These are phyloP conservation scores for Ophiostoma ulmi DNA, from an alignment of 2,329 filamentous ascomycete species.

Conservation along the genomic window DNA sequence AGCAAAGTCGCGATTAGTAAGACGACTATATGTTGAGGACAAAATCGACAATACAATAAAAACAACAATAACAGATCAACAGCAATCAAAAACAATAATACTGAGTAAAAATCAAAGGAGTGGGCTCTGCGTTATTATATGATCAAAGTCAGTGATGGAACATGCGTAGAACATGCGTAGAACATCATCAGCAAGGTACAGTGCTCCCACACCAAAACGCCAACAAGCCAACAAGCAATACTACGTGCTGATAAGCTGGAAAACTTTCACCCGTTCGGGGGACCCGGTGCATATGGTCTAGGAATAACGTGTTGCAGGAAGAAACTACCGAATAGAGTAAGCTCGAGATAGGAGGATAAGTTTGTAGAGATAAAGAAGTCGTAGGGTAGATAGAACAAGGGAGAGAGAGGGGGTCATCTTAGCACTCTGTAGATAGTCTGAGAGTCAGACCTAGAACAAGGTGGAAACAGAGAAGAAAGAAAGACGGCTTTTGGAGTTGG, in stretches of 20 bases:
- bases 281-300: not conserved
- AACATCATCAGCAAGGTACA: not conserved
- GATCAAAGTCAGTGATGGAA: not conserved
- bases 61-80: not conserved
- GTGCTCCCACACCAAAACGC: no score
- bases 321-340: conserved; percentile 15
- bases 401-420: not conserved
- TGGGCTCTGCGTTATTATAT: conserved; percentile 3
- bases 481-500: conserved; percentile 2
- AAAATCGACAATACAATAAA: not conserved
- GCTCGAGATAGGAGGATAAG: conserved; percentile 10
- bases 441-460: not conserved
- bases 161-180: not conserved
- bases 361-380: not conserved
- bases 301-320: conserved; percentile 7
- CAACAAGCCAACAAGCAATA: not conserved
- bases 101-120: not conserved
- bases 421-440: not conserved
- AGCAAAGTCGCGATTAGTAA: not conserved
- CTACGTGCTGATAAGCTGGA: conserved; percentile 10
- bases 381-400: not conserved
- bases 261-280: conserved; percentile 7
- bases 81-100: not conserved
- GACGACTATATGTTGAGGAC: not conserved
- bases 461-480: not conserved